These are phyloP conservation scores for Isatis lusitanica DNA, from an alignment of 441 rosid genomes.

Conservation along the genomic window DNA sequence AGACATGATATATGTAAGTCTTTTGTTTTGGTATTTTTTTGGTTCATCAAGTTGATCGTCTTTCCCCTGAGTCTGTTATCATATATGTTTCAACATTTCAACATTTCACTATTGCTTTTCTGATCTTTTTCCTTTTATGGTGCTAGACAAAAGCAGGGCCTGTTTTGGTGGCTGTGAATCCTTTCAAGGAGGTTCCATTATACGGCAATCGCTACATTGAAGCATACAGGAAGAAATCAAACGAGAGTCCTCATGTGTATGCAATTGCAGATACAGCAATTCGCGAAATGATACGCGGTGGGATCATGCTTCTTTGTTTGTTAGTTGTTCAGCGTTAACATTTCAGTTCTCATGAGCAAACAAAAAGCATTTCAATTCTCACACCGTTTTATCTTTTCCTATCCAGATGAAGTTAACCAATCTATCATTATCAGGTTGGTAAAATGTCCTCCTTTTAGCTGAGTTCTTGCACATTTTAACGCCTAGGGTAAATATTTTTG, in stretches of 20 bases:
- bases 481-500: neutral
- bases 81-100: neutral
- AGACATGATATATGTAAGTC: constrained; percentile 91
- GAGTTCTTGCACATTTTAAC: neutral
- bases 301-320: constrained; percentile 23
- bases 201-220: constrained; percentile 80
- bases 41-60: neutral
- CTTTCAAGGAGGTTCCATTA: constrained; percentile 85
- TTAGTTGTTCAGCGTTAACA: neutral
- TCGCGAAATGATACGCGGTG: constrained; percentile 96
- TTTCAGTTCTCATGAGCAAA: constrained; percentile 1
- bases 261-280: constrained; percentile 96
- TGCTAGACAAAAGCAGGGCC: constrained; percentile 98
- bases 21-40: constrained; percentile 21
- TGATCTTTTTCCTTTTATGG: constrained; percentile 24
- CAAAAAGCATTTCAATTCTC: constrained; percentile 22
- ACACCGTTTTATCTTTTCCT: constrained; percentile 35
- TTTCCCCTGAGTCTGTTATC: constrained; percentile 12
- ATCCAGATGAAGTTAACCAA: constrained; percentile 98
- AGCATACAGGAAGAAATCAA: constrained; percentile 77
- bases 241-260: constrained; percentile 92
- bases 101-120: neutral
- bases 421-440: constrained; percentile 98
- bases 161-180: constrained; percentile 93
- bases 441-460: neutral